Conservation (phyloP, 371 early-diverging fungal species). For the Zopfochytrium polystomum region DNA sequence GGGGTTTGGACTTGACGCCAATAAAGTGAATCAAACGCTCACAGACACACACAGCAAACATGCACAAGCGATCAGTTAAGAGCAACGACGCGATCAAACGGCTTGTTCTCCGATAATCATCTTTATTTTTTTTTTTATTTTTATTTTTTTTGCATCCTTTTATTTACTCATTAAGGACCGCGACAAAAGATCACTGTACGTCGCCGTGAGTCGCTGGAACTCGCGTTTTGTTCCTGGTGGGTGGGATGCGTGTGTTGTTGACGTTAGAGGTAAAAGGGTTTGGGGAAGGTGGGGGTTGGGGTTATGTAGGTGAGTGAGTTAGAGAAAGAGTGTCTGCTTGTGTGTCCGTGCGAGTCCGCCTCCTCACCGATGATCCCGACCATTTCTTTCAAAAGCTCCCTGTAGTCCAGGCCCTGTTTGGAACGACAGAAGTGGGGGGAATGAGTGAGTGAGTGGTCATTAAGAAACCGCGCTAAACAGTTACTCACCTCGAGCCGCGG, state of each 20-base stretch:
- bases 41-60: too few relatives aligned
- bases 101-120: too few relatives aligned
- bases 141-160: too few relatives aligned
- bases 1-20: too few relatives aligned
- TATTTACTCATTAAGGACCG: too few relatives aligned
- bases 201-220: constrained; percentile 25
- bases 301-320: background rate
- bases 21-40: too few relatives aligned
- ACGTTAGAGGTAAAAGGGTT: background rate
- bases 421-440: background rate
- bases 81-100: too few relatives aligned
- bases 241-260: background rate
- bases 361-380: constrained; percentile 35
- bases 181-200: constrained; percentile 23
- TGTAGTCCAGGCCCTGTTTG: constrained; percentile 43
- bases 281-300: background rate
- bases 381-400: constrained; percentile 36
- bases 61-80: too few relatives aligned
- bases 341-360: too few relatives aligned
- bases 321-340: too few relatives aligned
- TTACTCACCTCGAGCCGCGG: background rate
- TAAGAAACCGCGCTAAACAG: background rate
- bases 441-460: background rate
- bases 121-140: too few relatives aligned
- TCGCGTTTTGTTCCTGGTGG: constrained; percentile 27